These are phyloP conservation scores for Geotrichum bryndzae DNA, from an alignment of 1,139 yeast genomes.

Conservation along the genomic window DNA sequence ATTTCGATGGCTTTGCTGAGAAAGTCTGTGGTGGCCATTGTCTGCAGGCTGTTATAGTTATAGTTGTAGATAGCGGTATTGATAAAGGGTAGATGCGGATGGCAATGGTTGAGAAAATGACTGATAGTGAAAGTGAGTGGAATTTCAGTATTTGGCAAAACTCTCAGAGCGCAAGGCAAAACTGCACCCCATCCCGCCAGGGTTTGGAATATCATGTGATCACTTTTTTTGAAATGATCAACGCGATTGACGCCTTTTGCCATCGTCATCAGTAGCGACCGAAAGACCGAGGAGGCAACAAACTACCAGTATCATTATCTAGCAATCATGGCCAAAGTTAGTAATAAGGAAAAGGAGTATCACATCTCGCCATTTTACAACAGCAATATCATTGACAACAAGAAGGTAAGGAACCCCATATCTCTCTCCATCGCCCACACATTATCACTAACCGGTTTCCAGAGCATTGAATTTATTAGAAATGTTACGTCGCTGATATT, in stretches of 20 bases:
- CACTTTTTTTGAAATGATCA: neutral
- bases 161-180: neutral
- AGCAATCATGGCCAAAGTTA: neutral
- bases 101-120: neutral
- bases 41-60: neutral
- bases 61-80: neutral
- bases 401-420: conserved; percentile 8
- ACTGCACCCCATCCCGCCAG: neutral
- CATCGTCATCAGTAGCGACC: neutral
- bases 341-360: conserved; percentile 8
- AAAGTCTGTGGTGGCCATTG: conserved; percentile 50
- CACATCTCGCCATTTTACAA: conserved; percentile 16
- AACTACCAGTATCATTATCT: neutral
- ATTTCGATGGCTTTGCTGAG: conserved; percentile 88
- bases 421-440: neutral
- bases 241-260: neutral
- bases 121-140: neutral
- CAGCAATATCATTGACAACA: conserved; percentile 12
- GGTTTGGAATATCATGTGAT: neutral
- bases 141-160: neutral
- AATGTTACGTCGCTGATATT: conserved; percentile 60
- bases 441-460: neutral
- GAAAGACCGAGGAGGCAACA: neutral
- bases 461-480: conserved; percentile 47
- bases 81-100: neutral